Percentiles rank a stretch among this genome's conserved stretches.
phyloP scores from a whole-genome alignment of 805 yeast genomes.

The Candida qinlingensis region DNA sequence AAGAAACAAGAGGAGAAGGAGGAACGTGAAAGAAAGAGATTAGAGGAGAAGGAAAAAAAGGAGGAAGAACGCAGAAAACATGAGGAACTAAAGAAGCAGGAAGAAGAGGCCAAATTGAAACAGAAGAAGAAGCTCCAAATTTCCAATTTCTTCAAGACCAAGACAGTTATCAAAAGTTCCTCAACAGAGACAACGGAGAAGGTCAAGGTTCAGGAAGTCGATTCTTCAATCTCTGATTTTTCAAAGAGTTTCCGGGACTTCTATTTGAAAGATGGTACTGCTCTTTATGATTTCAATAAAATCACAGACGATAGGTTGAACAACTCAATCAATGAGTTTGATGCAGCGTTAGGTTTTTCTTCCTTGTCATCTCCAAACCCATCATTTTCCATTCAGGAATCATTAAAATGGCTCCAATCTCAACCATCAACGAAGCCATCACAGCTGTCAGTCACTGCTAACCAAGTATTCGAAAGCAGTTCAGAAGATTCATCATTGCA shows the following conservation, averaged over 20 bases:
- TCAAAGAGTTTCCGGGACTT: conserved; percentile 32
- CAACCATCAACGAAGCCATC: background rate
- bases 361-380: background rate
- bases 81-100: conserved; percentile 33
- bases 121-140: conserved; percentile 24
- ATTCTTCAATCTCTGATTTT: conserved; percentile 25
- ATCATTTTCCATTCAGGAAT: background rate
- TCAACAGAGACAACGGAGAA: conserved; percentile 3
- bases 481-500: conserved; percentile 28
- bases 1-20: conserved; percentile 10
- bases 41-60: conserved; percentile 20
- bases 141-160: conserved; percentile 29
- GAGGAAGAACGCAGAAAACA: conserved; percentile 27
- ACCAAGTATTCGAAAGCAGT: conserved; percentile 28
- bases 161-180: conserved; percentile 15
- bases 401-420: conserved; percentile 7
- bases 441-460: conserved; percentile 19
- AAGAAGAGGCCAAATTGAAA: conserved; percentile 32
- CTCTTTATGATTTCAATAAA: conserved; percentile 15
- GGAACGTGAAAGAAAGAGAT: conserved; percentile 22
- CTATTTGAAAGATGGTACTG: conserved; percentile 31
- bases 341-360: conserved; percentile 5
- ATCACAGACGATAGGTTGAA: background rate
- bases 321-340: conserved; percentile 9
- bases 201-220: background rate